Percentiles rank a stretch among this genome's conserved stretches.
phyloP scores from a whole-genome alignment of 306 rosid genomes.

The Prinsepia uniflora region DNA sequence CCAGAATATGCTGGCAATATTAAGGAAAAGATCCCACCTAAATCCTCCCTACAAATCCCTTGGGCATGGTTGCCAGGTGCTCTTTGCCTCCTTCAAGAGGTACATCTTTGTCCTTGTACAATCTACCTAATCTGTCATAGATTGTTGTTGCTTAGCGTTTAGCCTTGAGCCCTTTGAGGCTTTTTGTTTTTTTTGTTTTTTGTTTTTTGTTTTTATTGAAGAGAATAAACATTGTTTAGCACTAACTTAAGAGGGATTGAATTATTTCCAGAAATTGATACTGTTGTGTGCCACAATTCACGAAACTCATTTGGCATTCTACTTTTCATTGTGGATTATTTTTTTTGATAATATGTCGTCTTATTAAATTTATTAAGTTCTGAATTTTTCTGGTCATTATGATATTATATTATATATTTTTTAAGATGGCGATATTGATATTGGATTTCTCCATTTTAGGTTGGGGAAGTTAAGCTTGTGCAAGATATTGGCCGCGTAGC shows the following conservation, averaged over 20 bases:
- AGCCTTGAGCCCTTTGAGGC: background rate
- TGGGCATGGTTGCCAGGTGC: slow-evolving; percentile 94
- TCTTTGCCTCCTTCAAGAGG: slow-evolving; percentile 98
- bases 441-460: slow-evolving; percentile 45
- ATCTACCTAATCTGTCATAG: background rate
- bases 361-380: no score
- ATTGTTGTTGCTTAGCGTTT: background rate
- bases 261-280: slow-evolving; percentile 8
- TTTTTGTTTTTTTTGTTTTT: background rate
- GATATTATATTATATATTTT: background rate
- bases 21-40: slow-evolving; percentile 80
- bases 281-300: background rate
- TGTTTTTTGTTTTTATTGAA: background rate
- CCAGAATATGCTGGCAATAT: slow-evolving; percentile 84
- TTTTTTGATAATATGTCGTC: background rate
- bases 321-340: slow-evolving; percentile 12
- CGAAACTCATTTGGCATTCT: slow-evolving; percentile 5
- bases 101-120: slow-evolving; percentile 21
- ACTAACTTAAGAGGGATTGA: background rate
- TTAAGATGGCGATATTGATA: slow-evolving; percentile 6
- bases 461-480: slow-evolving; percentile 81
- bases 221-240: background rate
- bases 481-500: slow-evolving; percentile 63
- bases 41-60: slow-evolving; percentile 69
- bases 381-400: no score